Evolutionary conservation across 441 rosid genomes (phyloP).

Genomic region (Breynia disticha): DNA sequence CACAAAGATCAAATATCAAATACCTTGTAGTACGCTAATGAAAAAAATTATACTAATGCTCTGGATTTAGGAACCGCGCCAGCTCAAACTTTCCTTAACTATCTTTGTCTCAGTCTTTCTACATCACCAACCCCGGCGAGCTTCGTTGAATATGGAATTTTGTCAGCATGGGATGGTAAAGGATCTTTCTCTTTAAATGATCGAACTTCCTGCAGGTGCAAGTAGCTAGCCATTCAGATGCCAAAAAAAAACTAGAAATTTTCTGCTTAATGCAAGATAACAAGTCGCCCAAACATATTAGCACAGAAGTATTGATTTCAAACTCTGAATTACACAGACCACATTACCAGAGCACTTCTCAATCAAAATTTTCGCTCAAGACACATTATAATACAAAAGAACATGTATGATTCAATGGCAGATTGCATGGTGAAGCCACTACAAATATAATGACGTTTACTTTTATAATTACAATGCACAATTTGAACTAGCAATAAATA

Average conservation of each 20-base stretch:
- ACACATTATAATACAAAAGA: no score
- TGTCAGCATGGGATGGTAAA: constrained; percentile 15
- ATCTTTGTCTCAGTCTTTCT: constrained; percentile 35
- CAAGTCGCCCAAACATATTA: no score
- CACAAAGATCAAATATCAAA: constrained; percentile 15
- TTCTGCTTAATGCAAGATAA: not conserved
- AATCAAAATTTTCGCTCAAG: not conserved
- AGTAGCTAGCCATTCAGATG: not conserved
- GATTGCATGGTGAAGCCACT: not conserved
- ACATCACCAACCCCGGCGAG: constrained; percentile 12
- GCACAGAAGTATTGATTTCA: not conserved
- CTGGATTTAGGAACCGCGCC: constrained; percentile 8
- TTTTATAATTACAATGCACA: no score
- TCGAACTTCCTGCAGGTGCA: constrained; percentile 46
- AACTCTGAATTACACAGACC: not conserved
- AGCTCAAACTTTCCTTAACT: constrained; percentile 13
- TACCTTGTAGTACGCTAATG: constrained; percentile 5
- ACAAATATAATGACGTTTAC: not conserved
- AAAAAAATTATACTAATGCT: constrained; percentile 13
- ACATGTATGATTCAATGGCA: not conserved
- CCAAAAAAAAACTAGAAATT: not conserved
- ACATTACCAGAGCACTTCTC: no score
- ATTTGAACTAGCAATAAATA: no score
- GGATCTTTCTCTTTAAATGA: constrained; percentile 31
- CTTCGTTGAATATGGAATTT: constrained; percentile 24